phyloP scores from a whole-genome alignment of 768 basidiomycete species.

The Butyriboletus loyo region DNA sequence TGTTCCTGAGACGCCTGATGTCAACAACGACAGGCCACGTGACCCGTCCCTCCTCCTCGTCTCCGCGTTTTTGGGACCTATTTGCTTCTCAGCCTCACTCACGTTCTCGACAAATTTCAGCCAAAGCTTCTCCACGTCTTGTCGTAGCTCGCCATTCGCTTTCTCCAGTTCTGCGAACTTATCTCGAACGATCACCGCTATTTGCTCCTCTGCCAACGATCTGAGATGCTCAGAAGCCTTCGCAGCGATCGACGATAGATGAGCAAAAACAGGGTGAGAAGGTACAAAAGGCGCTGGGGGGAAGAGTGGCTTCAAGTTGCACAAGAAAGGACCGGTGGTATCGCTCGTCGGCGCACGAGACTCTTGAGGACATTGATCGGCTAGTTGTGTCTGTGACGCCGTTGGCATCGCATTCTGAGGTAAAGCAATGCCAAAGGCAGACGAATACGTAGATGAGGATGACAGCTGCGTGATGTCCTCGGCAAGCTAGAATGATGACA shows the following conservation, averaged over 20 bases:
- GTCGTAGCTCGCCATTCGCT: constrained; percentile 51
- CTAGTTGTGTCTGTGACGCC: constrained; percentile 26
- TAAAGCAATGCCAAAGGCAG: constrained; percentile 46
- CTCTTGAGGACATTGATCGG: constrained; percentile 27
- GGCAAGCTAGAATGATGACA: constrained; percentile 23
- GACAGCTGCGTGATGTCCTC: constrained; percentile 24
- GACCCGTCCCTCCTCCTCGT: constrained; percentile 20
- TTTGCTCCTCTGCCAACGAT: constrained; percentile 54
- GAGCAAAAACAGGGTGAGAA: constrained; percentile 66
- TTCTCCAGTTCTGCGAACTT: constrained; percentile 56
- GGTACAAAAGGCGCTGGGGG: constrained; percentile 76
- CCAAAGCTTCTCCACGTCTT: constrained; percentile 65
- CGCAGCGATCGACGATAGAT: constrained; percentile 58
- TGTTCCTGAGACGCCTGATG: constrained; percentile 27
- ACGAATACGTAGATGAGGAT: constrained; percentile 43
- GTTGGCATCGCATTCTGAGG: constrained; percentile 24
- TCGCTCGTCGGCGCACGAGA: constrained; percentile 19
- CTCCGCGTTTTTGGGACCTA: constrained; percentile 17
- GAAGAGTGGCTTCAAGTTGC: constrained; percentile 58
- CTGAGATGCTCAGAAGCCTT: constrained; percentile 54
- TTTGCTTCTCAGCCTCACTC: constrained; percentile 41
- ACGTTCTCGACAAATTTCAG: constrained; percentile 50
- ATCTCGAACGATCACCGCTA: constrained; percentile 48
- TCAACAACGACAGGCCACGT: constrained; percentile 18
- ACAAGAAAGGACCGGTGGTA: constrained; percentile 40